A percentile compares a stretch with the other conserved stretches of the same genome.
Conservation (phyloP, 169 alveolate species). For the Plasmodium vinckei region DNA sequence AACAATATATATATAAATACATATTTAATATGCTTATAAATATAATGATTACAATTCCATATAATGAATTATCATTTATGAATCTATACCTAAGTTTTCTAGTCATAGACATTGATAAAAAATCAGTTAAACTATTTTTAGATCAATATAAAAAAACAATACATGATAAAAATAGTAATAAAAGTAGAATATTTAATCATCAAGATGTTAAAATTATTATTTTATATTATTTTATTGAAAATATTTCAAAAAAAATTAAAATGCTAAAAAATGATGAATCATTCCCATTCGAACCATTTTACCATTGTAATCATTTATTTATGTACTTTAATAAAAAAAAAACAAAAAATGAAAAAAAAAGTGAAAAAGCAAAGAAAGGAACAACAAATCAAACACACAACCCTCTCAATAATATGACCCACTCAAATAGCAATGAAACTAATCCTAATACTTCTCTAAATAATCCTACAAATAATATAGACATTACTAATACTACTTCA, state of each 20-base stretch:
- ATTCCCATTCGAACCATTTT: conserved; percentile 52
- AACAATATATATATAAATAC: conserved; percentile 55
- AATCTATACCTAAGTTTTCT: conserved; percentile 53
- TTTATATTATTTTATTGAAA: conserved; percentile 69
- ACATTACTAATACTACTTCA: not conserved
- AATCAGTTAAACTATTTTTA: conserved; percentile 39
- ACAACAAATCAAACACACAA: too few species aligned
- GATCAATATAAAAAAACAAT: conserved; percentile 76
- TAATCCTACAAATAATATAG: not conserved
- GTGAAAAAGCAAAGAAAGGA: not conserved
- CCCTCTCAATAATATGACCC: too few species aligned
- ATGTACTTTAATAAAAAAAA: conserved; percentile 62
- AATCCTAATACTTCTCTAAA: not conserved
- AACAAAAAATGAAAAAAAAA: conserved; percentile 46
- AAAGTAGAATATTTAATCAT: conserved; percentile 74
- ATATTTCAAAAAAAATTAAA: conserved; percentile 74
- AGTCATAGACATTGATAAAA: conserved; percentile 63
- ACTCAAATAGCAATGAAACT: not conserved
- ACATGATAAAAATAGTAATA: conserved; percentile 76
- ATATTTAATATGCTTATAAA: conserved; percentile 70
- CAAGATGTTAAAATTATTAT: conserved; percentile 75
- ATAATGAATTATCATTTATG: conserved; percentile 49
- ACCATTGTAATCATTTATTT: conserved; percentile 66
- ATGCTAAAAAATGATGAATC: conserved; percentile 63
- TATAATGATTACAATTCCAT: conserved; percentile 74